Conservation (phyloP, 2,329 filamentous ascomycete genomes). For the Calonectria hongkongensis region DNA sequence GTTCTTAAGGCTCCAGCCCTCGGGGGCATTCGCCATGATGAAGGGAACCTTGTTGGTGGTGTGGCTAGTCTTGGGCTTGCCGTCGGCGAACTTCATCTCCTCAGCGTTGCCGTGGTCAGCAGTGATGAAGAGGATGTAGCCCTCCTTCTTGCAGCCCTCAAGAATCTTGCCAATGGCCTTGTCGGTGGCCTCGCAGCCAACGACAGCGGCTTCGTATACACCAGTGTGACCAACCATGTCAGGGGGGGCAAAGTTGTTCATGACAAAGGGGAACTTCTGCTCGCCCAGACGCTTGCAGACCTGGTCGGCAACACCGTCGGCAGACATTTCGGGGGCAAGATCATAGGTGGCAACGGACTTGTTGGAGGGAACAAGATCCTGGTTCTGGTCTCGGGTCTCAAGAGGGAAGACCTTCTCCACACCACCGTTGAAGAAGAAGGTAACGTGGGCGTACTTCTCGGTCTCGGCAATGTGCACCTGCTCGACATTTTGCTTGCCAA, state of each 20-base stretch:
- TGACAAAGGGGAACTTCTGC: constrained; percentile 94
- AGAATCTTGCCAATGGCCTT: constrained; percentile 94
- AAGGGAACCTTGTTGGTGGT: constrained; percentile 98
- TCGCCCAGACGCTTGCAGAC: constrained; percentile 90
- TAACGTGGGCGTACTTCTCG: constrained; percentile 99
- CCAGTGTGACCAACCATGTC: constrained; percentile 99
- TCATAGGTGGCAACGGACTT: constrained; percentile 95
- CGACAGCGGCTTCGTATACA: constrained; percentile 94
- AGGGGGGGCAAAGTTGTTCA: constrained; percentile 99
- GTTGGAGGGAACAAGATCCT: constrained; percentile 89
- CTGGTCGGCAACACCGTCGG: constrained; percentile 91
- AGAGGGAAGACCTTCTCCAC: constrained; percentile 96
- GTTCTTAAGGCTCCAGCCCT: constrained; percentile 90
- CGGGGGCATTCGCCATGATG: constrained; percentile 97
- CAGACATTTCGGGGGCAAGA: constrained; percentile 95
- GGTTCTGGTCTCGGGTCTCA: constrained; percentile 89
- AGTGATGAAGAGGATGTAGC: constrained; percentile 96
- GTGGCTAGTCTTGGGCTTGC: constrained; percentile 98
- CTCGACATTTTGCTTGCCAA: constrained; percentile 90
- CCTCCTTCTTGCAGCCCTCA: constrained; percentile 94
- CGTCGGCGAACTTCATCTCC: constrained; percentile 98
- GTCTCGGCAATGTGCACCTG: constrained; percentile 99
- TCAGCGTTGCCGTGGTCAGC: constrained; percentile 98
- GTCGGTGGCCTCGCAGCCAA: constrained; percentile 91
- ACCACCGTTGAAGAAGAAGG: constrained; percentile 99